phyloP scores from a whole-genome alignment of 148 eudicot genomes.

The Silene uniflora region DNA sequence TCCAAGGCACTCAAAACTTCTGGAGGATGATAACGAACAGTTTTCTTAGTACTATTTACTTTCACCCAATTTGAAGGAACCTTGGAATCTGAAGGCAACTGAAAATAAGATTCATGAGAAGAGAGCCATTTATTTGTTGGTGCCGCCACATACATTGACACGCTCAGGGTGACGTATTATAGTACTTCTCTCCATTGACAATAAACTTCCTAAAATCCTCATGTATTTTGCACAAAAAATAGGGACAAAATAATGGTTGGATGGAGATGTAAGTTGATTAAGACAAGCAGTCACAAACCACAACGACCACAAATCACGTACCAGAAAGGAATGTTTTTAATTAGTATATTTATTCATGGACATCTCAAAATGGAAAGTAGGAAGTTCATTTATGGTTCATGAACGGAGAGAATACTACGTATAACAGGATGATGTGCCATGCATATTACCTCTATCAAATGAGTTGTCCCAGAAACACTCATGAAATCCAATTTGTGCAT shows the following conservation, averaged over 20 bases:
- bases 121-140: neutral
- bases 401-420: too few relatives aligned
- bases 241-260: too few relatives aligned
- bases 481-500: slow-evolving; percentile 54
- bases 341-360: too few relatives aligned
- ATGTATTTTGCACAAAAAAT: too few relatives aligned
- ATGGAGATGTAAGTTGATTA: too few relatives aligned
- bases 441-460: slow-evolving; percentile 76
- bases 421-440: neutral
- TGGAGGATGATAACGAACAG: slow-evolving; percentile 87
- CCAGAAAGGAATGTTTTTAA: too few relatives aligned
- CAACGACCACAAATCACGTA: too few relatives aligned
- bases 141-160: neutral
- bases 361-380: too few relatives aligned
- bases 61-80: slow-evolving; percentile 89
- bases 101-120: slow-evolving; percentile 24
- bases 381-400: too few relatives aligned
- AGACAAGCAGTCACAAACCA: too few relatives aligned
- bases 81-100: slow-evolving; percentile 66
- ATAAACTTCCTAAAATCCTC: too few relatives aligned
- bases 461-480: slow-evolving; percentile 72
- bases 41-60: slow-evolving; percentile 89
- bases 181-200: too few relatives aligned
- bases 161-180: neutral
- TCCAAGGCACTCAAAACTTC: slow-evolving; percentile 76